phyloP scores from a whole-genome alignment of 352 stramenopile species.

The Phytophthora fragariae region DNA sequence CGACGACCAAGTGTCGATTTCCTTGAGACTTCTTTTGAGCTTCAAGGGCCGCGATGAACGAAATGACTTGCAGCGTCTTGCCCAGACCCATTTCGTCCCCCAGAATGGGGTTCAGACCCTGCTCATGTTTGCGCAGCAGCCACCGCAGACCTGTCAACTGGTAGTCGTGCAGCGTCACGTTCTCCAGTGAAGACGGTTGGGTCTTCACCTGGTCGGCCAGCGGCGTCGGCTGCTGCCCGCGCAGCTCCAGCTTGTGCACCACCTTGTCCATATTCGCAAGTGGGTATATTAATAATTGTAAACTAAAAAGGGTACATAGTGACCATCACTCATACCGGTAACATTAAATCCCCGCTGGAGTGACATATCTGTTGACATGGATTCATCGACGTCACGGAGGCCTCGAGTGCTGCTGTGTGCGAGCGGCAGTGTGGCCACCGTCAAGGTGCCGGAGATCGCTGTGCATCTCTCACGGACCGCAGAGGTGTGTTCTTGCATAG shows the following conservation, averaged over 20 bases:
- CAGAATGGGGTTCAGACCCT: constrained; percentile 75
- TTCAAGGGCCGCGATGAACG: constrained; percentile 65
- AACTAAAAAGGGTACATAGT: neutral
- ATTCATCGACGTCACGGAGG: constrained; percentile 11
- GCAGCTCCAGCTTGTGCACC: constrained; percentile 46
- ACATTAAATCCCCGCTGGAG: constrained; percentile 13
- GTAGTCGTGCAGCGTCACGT: constrained; percentile 76
- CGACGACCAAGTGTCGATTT: constrained; percentile 62
- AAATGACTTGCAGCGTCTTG: constrained; percentile 85
- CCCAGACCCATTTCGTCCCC: constrained; percentile 87
- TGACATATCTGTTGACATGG: constrained; percentile 14
- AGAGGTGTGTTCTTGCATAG: constrained; percentile 49
- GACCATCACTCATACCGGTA: constrained; percentile 24
- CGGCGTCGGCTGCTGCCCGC: constrained; percentile 33
- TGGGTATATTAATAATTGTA: neutral
- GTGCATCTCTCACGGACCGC: constrained; percentile 57
- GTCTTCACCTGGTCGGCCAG: constrained; percentile 26
- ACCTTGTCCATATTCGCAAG: constrained; percentile 57
- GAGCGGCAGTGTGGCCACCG: constrained; percentile 87
- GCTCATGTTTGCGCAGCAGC: constrained; percentile 68
- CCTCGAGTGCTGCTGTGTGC: constrained; percentile 78
- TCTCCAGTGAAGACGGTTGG: constrained; percentile 53
- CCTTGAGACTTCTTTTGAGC: constrained; percentile 19
- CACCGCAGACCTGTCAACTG: constrained; percentile 71
- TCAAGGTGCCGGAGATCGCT: constrained; percentile 89